Conservation (phyloP, 257 asterid species). For the Solanum appendiculatum region DNA sequence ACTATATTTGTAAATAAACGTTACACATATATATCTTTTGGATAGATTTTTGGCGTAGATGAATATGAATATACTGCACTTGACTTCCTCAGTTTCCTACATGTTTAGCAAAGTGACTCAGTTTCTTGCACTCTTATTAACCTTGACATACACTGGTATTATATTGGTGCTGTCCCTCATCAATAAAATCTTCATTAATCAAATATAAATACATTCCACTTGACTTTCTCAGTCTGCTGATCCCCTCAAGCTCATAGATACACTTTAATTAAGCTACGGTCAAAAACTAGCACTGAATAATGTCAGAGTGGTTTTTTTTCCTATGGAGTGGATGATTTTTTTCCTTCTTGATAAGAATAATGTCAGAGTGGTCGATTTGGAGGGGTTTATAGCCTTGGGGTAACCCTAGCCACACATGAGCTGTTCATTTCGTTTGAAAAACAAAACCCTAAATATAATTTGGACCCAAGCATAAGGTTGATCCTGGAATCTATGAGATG, state of each 20-base stretch:
- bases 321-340: neutral
- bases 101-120: neutral
- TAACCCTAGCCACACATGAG: neutral
- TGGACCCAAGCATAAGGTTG: neutral
- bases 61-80: neutral
- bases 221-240: neutral
- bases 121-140: neutral
- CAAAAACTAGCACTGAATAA: neutral
- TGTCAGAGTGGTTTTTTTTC: neutral
- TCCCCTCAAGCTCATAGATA: neutral
- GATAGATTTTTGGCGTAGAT: neutral
- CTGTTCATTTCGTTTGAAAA: neutral
- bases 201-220: neutral
- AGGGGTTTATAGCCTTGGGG: neutral
- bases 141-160: neutral
- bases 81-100: neutral
- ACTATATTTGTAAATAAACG: neutral
- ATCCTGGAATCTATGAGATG: neutral
- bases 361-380: neutral
- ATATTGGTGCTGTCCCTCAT: neutral
- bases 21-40: neutral
- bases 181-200: neutral
- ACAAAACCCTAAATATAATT: neutral
- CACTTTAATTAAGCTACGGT: neutral
- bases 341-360: neutral